A percentile compares a stretch with the other conserved stretches of the same genome.
These are phyloP conservation scores for Periconia macrospinosa DNA, from an alignment of 2,329 filamentous ascomycete species.

Conservation along the genomic window DNA sequence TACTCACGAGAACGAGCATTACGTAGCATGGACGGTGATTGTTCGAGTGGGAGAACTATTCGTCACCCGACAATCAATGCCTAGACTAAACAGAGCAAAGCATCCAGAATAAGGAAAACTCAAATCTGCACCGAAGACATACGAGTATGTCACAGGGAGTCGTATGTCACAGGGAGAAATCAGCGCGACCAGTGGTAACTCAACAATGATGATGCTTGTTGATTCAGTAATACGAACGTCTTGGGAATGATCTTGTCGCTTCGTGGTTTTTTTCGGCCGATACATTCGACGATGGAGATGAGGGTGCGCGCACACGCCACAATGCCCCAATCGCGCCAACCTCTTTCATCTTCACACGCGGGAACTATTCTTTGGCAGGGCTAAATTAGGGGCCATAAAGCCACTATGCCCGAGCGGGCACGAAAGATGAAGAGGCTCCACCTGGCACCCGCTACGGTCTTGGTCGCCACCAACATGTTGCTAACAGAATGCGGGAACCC, in stretches of 20 bases:
- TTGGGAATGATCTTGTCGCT: not conserved
- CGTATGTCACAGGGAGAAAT: no score
- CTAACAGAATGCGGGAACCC: constrained; percentile 4
- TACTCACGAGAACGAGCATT: no score
- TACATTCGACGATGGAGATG: constrained; percentile 13
- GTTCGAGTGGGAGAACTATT: no score
- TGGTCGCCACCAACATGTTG: constrained; percentile 12
- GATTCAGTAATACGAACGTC: no score
- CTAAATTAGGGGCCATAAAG: not conserved
- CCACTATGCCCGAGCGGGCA: not conserved
- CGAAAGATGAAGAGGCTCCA: not conserved
- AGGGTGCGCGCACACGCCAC: constrained; percentile 22
- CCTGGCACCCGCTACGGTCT: not conserved
- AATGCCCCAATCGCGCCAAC: constrained; percentile 13
- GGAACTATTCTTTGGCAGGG: not conserved
- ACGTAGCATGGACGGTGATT: no score
- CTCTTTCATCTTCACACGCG: not conserved
- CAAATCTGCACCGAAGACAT: no score
- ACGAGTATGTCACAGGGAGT: no score
- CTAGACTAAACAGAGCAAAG: no score
- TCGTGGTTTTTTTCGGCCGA: not conserved
- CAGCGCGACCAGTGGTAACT: no score
- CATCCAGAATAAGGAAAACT: no score
- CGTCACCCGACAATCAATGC: no score
- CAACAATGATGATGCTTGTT: no score